Base-by-base conservation (phyloP, 2,329 filamentous ascomycete species). In the Mycosphaerella arachidis region DNA sequence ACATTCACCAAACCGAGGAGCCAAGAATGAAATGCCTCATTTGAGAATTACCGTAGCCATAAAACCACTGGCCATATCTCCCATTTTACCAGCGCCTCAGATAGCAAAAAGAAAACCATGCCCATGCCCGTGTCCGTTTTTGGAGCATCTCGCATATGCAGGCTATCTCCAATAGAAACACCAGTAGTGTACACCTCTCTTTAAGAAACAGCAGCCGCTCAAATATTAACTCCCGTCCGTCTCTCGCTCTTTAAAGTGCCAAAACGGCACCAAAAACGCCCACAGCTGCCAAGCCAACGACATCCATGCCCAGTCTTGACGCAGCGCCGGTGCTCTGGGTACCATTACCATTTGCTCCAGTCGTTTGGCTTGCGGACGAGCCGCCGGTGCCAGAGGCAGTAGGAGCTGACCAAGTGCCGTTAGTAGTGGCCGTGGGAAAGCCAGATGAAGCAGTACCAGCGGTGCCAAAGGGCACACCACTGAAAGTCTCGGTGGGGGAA, bases 251-350 rank as follows among this genome's bases (percentile, higher is more conserved):
- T 24, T 58, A 66, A 48, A 65, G 51, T 8, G 65, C 65, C 9
- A 70, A 54, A 67, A 71, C 66, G 33, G 65, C 65, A 37, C 68
- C 68, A 20, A 70, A 63, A 6, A 66, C 60, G 51, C 67, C 65
- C 31, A 71, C 27, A n/a, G 65, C 66, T 12, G 59, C 55, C 57
- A 70, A 53, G 10, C 66, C 67, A 16, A 68, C 48, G 9, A 66
- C 43, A 55, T 70, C 65, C 64, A 69, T 66, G 10, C 66, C 66
- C 48, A 70, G 29, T 59, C 63, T 48, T 31, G 64, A 60, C 35
- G 68, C 68, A 33, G 59, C 65, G 40, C 62, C 62, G 33, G 65
- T 67, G 35, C 53, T 57, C 6, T 48, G 30, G 10, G 54, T 40
- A 29, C 30, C 53, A 50, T 58, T 40, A 29, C 30, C 53, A 50